Conservation (phyloP, 148 eudicot genomes). For the Fagopyrum tataricum region DNA sequence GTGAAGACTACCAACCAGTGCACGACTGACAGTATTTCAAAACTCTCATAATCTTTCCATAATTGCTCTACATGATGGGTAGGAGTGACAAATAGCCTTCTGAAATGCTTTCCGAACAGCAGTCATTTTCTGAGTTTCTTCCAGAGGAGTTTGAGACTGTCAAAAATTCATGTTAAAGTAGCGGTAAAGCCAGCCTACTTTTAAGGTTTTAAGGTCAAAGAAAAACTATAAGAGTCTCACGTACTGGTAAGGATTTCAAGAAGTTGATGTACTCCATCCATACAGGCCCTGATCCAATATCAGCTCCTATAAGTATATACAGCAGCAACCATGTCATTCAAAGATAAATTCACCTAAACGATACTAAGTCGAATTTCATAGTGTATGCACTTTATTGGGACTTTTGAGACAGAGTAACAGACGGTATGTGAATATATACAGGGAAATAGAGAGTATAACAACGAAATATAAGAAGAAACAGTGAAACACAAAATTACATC, state of each 20-base stretch:
- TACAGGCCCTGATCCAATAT: constrained; percentile 88
- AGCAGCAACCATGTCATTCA: constrained; percentile 11
- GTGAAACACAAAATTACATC: background rate
- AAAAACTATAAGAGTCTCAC: constrained; percentile 22
- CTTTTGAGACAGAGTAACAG: background rate
- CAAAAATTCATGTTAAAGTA: constrained; percentile 4
- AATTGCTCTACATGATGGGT: constrained; percentile 89
- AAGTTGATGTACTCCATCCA: constrained; percentile 95
- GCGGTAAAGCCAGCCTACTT: constrained; percentile 1
- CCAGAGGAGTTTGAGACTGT: constrained; percentile 81
- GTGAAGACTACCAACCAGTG: constrained; percentile 80
- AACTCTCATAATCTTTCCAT: constrained; percentile 94
- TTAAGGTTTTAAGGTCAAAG: background rate
- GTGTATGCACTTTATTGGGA: background rate
- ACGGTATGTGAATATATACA: background rate
- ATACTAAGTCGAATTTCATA: background rate
- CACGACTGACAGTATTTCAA: constrained; percentile 97
- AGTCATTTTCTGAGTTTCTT: constrained; percentile 87
- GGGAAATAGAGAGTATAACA: background rate
- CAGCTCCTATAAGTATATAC: constrained; percentile 50
- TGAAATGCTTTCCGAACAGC: constrained; percentile 78
- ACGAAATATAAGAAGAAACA: background rate
- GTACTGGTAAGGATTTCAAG: constrained; percentile 74
- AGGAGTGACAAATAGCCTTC: constrained; percentile 84
- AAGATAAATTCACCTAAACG: background rate